These are phyloP conservation scores for Arthrobotrys conoides DNA, from an alignment of 2,329 filamentous ascomycete species.

Conservation along the genomic window DNA sequence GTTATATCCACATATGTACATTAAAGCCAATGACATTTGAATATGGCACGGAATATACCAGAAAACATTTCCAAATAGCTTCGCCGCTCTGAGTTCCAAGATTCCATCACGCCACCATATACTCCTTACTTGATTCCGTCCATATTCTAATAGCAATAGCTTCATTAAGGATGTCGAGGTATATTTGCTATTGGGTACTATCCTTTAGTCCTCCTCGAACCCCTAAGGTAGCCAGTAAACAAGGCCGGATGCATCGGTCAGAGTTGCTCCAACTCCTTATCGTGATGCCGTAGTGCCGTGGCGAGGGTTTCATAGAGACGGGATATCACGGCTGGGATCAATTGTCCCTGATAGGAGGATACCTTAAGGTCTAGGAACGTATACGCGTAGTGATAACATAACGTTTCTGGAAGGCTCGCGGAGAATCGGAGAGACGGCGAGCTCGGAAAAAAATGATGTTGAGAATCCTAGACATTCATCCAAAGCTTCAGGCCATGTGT, in stretches of 20 bases:
- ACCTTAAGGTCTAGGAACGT: slow-evolving; percentile 19
- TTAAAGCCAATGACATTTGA: slow-evolving; percentile 46
- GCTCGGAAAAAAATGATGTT: slow-evolving; percentile 22
- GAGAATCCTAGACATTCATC: slow-evolving; percentile 25
- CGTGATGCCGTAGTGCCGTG: slow-evolving; percentile 25
- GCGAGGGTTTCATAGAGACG: slow-evolving; percentile 19
- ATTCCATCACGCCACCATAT: slow-evolving; percentile 50
- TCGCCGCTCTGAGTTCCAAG: slow-evolving; percentile 48
- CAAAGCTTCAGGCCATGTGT: slow-evolving; percentile 27
- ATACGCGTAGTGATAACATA: slow-evolving; percentile 6
- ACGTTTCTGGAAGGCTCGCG: slow-evolving; percentile 24
- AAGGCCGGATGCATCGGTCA: slow-evolving; percentile 42
- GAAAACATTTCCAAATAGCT: slow-evolving; percentile 40
- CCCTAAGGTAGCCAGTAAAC: slow-evolving; percentile 18
- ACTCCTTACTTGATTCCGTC: slow-evolving; percentile 35
- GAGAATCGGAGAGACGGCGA: slow-evolving; percentile 31
- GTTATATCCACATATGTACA: slow-evolving; percentile 38
- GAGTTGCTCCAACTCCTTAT: slow-evolving; percentile 34
- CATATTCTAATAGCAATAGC: slow-evolving; percentile 29
- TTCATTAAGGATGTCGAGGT: slow-evolving; percentile 45
- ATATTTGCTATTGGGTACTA: slow-evolving; percentile 60
- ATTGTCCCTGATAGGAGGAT: slow-evolving; percentile 22
- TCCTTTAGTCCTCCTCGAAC: slow-evolving; percentile 6
- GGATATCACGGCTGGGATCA: slow-evolving; percentile 23
- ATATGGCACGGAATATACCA: slow-evolving; percentile 34